Percentiles rank a stretch among this genome's conserved stretches.
Conservation (phyloP, 352 stramenopile species). For the Pythium oligandrum region DNA sequence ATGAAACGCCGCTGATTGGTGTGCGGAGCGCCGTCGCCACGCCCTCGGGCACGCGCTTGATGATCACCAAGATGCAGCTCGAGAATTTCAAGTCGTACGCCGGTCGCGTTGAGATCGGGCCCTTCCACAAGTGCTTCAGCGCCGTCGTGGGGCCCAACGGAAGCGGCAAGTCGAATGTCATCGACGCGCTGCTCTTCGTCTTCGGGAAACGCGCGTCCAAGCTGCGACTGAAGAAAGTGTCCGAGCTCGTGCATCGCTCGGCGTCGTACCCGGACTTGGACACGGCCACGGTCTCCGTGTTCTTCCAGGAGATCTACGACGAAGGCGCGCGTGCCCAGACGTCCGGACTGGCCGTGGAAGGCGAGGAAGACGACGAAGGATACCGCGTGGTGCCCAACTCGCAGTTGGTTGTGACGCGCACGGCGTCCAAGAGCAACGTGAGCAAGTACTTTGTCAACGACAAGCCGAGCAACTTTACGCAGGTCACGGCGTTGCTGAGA, state of each 20-base stretch:
- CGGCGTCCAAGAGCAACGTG: conserved; percentile 92
- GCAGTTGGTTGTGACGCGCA: conserved; percentile 90
- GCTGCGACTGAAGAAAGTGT: conserved; percentile 93
- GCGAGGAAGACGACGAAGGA: conserved; percentile 71
- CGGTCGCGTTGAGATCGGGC: conserved; percentile 94
- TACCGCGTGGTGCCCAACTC: conserved; percentile 92
- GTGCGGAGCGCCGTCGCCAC: no score
- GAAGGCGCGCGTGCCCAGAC: conserved; percentile 27
- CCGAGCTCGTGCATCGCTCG: conserved; percentile 98
- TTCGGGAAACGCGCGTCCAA: conserved; percentile 99
- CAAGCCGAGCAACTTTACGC: conserved; percentile 90
- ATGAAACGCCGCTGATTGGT: conserved; percentile 1
- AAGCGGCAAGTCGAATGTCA: conserved; percentile 99
- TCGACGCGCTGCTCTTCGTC: conserved; percentile 99
- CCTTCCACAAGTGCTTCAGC: conserved; percentile 99
- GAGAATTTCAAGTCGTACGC: conserved; percentile 99
- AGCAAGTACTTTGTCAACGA: conserved; percentile 98
- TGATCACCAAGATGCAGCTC: conserved; percentile 98
- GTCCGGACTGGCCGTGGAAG: background rate
- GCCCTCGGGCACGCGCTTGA: conserved; percentile 64
- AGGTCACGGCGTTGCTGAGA: conserved; percentile 92
- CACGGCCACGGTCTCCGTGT: conserved; percentile 95
- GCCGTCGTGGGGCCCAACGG: conserved; percentile 98
- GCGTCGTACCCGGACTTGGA: conserved; percentile 88
- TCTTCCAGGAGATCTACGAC: conserved; percentile 97